Evolutionary conservation across 1,284 basidiomycete species (phyloP), one percentile per base, ranked within the genome.

Genomic region (Neolentinus lepideus): DNA sequence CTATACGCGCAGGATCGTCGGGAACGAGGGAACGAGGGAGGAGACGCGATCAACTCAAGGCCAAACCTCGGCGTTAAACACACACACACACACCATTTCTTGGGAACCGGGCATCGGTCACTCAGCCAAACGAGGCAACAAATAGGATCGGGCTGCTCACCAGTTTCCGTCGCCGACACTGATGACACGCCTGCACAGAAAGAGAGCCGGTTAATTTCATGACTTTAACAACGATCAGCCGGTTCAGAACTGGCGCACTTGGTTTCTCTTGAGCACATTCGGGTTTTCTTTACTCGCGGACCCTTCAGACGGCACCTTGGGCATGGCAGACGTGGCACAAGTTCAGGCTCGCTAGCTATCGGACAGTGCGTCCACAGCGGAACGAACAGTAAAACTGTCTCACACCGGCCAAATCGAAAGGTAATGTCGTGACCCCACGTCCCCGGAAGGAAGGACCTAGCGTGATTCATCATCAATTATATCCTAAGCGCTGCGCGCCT

Each of bases 131-230:
- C 12, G 8, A 21, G 8, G 8, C 21, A 52, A 35, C 50, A 38
- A 46, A 21, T 38, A 58, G 35, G 54, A 52, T 21, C 38, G 52
- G 36, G 54, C 27, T 54, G 71, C 84, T 71, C 64, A 88, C 87
- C 71, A 89, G 67, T 69, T 89, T 89, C 57, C 87, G 77, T 60
- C 79, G 74, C 38, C 87, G 83, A 65, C 86, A 89, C 73, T 88
- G 72, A 59, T 72, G 73, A 57, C 68, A 70, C 2, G 72, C 70
- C 69, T 72, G 25, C 27, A 47, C 24, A 35, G 38, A 31, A 31
- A 21, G 38, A 50, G 25, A 50, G 21, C 47, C 27, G 12, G 47
- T 50, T 4, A 50, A 21, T 43, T 16, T n/a, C 19, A 43, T n/a
- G 16, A 16, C 16, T 35, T 9, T 35, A n/a, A 16, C 16, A 35